Evolutionary conservation across 2,329 filamentous ascomycete species (phyloP).

Genomic region (Dryadomyces quercus-mongolicae): DNA sequence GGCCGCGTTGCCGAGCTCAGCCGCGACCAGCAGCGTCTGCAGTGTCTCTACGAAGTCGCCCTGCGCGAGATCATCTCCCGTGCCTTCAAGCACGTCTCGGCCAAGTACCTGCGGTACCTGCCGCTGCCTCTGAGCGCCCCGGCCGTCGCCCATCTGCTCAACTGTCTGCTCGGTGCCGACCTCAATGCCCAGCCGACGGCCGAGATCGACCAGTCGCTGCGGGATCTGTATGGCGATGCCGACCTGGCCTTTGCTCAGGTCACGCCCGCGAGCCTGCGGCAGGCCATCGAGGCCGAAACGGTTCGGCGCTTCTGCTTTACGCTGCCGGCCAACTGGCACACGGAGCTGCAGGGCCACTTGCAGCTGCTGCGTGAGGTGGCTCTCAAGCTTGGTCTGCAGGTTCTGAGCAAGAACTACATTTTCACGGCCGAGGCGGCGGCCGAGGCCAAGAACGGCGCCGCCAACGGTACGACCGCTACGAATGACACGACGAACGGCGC

Average conservation of each 20-base stretch:
- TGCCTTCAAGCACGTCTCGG: slow-evolving; percentile 85
- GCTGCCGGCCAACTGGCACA: slow-evolving; percentile 56
- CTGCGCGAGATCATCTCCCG: slow-evolving; percentile 91
- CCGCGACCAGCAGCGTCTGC: slow-evolving; percentile 52
- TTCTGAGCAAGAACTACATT: slow-evolving; percentile 65
- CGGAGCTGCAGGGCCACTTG: slow-evolving; percentile 50
- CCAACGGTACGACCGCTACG: slow-evolving; percentile 15
- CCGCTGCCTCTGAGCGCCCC: slow-evolving; percentile 69
- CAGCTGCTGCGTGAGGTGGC: slow-evolving; percentile 84
- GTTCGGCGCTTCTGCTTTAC: slow-evolving; percentile 64
- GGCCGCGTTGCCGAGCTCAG: slow-evolving; percentile 66
- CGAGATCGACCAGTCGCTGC: slow-evolving; percentile 64
- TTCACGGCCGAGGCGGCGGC: slow-evolving; percentile 41
- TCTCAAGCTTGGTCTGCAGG: slow-evolving; percentile 79
- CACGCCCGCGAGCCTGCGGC: slow-evolving; percentile 58
- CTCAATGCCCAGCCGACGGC: slow-evolving; percentile 68
- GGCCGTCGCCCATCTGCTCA: slow-evolving; percentile 77
- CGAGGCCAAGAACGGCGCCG: slow-evolving; percentile 7
- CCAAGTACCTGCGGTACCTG: slow-evolving; percentile 66
- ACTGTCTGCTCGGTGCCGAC: slow-evolving; percentile 73
- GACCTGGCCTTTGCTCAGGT: slow-evolving; percentile 72
- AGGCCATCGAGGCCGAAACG: slow-evolving; percentile 61
- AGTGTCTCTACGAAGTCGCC: slow-evolving; percentile 65
- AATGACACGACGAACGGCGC: not conserved
- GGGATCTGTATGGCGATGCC: slow-evolving; percentile 65